These are phyloP conservation scores for Tricholoma hemisulphureum DNA, from an alignment of 768 basidiomycete genomes.

Conservation along the genomic window DNA sequence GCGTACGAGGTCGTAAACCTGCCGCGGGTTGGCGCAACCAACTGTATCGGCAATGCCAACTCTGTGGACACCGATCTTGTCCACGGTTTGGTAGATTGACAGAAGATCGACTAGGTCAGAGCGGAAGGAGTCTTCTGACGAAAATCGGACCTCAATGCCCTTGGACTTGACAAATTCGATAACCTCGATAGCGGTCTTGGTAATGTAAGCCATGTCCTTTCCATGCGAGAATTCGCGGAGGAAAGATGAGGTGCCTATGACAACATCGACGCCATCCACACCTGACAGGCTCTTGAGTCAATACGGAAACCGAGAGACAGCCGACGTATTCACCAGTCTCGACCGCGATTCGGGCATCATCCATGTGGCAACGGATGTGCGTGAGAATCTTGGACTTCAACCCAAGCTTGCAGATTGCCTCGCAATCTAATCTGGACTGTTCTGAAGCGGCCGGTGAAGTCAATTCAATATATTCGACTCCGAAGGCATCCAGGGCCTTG, in stretches of 20 bases:
- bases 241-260: conserved; percentile 99
- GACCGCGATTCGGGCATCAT: conserved; percentile 96
- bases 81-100: conserved; percentile 98
- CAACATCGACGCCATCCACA: conserved; percentile 98
- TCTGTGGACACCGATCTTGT: conserved; percentile 98
- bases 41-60: conserved; percentile 99
- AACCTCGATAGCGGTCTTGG: conserved; percentile 97
- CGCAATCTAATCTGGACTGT: conserved; percentile 90
- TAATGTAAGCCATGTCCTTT: conserved; percentile 99
- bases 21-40: conserved; percentile 97
- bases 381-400: conserved; percentile 96
- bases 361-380: conserved; percentile 99
- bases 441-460: conserved; percentile 98
- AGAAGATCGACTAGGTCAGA: conserved; percentile 98
- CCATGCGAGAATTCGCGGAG: conserved; percentile 99
- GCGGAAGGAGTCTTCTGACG: conserved; percentile 99
- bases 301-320: background rate
- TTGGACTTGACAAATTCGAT: conserved; percentile 99
- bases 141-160: conserved; percentile 99
- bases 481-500: conserved; percentile 96
- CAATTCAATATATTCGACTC: conserved; percentile 99
- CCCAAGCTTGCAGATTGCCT: conserved; percentile 98
- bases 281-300: conserved; percentile 46
- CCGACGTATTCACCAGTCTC: conserved; percentile 73
- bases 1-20: conserved; percentile 97